Percentiles rank a stretch among this genome's conserved stretches.
phyloP scores from a whole-genome alignment of 1,284 basidiomycete species.

The Irpex sp. region DNA sequence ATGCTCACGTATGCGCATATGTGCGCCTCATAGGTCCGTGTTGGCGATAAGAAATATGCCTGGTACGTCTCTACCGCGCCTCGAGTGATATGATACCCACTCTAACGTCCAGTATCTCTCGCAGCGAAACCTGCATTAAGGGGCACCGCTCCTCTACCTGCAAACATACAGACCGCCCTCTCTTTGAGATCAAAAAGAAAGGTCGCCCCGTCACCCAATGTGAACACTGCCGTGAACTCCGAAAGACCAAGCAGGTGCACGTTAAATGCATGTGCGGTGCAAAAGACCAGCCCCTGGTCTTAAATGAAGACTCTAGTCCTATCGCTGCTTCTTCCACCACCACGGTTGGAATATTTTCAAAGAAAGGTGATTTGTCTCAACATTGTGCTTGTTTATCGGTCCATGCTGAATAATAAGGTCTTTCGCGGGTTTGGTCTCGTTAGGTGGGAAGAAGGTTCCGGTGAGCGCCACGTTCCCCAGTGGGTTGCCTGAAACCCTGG shows the following conservation, averaged over 20 bases:
- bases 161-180: constrained; percentile 68
- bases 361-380: constrained; percentile 50
- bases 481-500: constrained; percentile 59
- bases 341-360: not conserved
- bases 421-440: constrained; percentile 22
- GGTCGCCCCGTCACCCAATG: constrained; percentile 75
- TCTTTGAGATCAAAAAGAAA: constrained; percentile 78
- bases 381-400: not conserved
- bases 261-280: constrained; percentile 56
- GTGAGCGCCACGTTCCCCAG: constrained; percentile 68
- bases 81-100: not conserved
- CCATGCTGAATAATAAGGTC: constrained; percentile 44
- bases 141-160: constrained; percentile 74
- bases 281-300: constrained; percentile 1
- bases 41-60: constrained; percentile 79
- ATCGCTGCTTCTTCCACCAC: not conserved
- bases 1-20: not conserved
- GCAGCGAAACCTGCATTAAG: constrained; percentile 75
- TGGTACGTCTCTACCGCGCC: constrained; percentile 43
- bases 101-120: constrained; percentile 1
- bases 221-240: constrained; percentile 66
- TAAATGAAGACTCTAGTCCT: not conserved
- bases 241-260: constrained; percentile 70
- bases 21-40: constrained; percentile 52
- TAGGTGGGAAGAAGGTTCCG: constrained; percentile 53